Base-by-base conservation (phyloP, 148 eudicot genomes). In the Rhododendron henanense region DNA sequence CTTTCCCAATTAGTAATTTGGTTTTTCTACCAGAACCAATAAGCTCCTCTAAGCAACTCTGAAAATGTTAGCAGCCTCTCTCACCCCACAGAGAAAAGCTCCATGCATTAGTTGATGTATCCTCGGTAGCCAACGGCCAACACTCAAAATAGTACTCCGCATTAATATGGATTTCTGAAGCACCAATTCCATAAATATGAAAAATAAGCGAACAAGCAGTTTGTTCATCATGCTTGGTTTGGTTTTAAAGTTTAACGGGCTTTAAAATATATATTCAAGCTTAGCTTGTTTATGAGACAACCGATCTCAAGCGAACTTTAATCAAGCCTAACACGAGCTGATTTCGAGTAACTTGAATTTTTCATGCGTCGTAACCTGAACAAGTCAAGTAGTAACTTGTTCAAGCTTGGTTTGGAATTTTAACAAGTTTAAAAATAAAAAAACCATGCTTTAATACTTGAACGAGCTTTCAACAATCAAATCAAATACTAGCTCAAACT, bases 21-120 rank as follows among this genome's bases (percentile, higher is more conserved):
- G 51, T 63, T 85, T 87, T 69, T 84, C 90, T 77, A 83, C 82
- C 57, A 86, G 41, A 59, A 88, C 47, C 78, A 21, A 37, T 81
- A 91, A 88, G 86, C 94, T 92, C 85, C 89, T 93, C 87, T 89
- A 8, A 0, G 25, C 51, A 15, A 41, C 51, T 78, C 14, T 67
- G 33, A 25, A 67, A 61, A 19, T 94, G 48, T 92, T 97, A 10
- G 99, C 95, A 3, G 99, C 99, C 88, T 97, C 98, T 80, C 71
- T 63, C 28, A 9, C 71, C 71, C 71, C 71, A 63, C 71, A 8
- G 31, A n/a, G 28, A 63, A 5, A 63, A 63, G 71, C 71, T 63
- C 10, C 31, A 63, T 61, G 67, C 67, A 21, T 48, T 48, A 48
- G 14, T 48, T 53, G 57, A 53, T 53, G 57, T 3, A 53, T 61